phyloP scores from a whole-genome alignment of 208 protist genomes.

The Entamoeba moshkovskii region DNA sequence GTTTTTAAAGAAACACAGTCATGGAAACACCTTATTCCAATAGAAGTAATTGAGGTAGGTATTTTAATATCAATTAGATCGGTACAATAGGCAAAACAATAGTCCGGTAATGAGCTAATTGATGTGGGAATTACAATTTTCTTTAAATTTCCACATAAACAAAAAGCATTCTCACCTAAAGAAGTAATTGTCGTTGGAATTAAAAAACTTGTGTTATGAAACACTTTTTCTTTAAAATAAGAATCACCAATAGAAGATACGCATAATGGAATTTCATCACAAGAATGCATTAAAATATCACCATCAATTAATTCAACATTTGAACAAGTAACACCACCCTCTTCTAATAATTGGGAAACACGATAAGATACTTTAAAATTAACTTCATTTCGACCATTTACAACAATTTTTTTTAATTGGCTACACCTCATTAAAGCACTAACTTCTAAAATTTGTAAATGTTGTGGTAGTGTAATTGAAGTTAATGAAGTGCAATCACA shows the following conservation, averaged over 20 bases:
- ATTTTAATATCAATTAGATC: background rate
- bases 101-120: background rate
- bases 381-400: background rate
- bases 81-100: background rate
- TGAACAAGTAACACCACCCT: background rate
- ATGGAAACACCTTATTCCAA: background rate
- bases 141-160: background rate
- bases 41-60: background rate
- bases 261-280: background rate
- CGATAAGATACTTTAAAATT: background rate
- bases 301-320: background rate
- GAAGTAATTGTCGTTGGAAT: background rate
- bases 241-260: background rate
- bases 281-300: background rate
- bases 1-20: background rate
- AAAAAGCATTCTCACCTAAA: background rate
- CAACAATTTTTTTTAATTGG: background rate
- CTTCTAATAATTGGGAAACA: background rate
- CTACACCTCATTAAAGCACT: background rate
- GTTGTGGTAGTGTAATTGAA: background rate
- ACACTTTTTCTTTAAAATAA: background rate
- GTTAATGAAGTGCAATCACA: background rate
- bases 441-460: background rate
- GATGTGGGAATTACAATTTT: background rate
- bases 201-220: background rate